A percentile compares a stretch with the other conserved stretches of the same genome.
Evolutionary conservation across 352 stramenopile species (phyloP).

Genomic region (Phytophthora litchii): DNA sequence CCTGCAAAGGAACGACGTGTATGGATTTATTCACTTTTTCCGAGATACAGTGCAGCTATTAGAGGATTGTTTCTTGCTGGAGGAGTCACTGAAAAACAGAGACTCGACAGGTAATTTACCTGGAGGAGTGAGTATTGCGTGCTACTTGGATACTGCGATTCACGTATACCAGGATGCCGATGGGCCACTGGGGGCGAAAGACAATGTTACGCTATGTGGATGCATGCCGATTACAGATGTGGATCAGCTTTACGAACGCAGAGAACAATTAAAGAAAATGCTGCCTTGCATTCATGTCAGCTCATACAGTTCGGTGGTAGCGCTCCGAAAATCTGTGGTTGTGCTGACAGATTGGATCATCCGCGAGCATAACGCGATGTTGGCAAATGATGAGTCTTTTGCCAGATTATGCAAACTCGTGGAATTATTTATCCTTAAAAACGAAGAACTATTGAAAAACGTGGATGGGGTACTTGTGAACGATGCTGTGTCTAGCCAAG

Average conservation of each 20-base stretch:
- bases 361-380: slow-evolving; percentile 35
- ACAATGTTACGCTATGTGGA: slow-evolving; percentile 42
- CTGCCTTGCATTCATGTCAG: slow-evolving; percentile 52
- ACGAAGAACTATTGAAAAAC: slow-evolving; percentile 31
- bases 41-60: slow-evolving; percentile 56
- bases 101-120: slow-evolving; percentile 27
- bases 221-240: slow-evolving; percentile 46
- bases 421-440: slow-evolving; percentile 44
- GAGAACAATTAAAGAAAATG: slow-evolving; percentile 54
- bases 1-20: slow-evolving; percentile 54
- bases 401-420: slow-evolving; percentile 46
- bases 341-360: slow-evolving; percentile 40
- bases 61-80: slow-evolving; percentile 61
- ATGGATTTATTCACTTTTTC: slow-evolving; percentile 73
- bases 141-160: slow-evolving; percentile 64
- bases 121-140: slow-evolving; percentile 39
- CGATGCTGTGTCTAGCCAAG: slow-evolving; percentile 25
- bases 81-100: slow-evolving; percentile 48
- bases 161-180: slow-evolving; percentile 71
- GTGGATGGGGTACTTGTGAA: slow-evolving; percentile 2
- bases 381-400: slow-evolving; percentile 40
- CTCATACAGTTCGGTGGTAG: slow-evolving; percentile 44
- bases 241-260: slow-evolving; percentile 35
- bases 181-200: slow-evolving; percentile 48
- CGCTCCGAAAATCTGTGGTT: slow-evolving; percentile 41